Percentiles rank a stretch among this genome's conserved stretches.
phyloP scores from a whole-genome alignment of 192 early-diverging fungal genomes.

The Entomortierella beljakovae region DNA sequence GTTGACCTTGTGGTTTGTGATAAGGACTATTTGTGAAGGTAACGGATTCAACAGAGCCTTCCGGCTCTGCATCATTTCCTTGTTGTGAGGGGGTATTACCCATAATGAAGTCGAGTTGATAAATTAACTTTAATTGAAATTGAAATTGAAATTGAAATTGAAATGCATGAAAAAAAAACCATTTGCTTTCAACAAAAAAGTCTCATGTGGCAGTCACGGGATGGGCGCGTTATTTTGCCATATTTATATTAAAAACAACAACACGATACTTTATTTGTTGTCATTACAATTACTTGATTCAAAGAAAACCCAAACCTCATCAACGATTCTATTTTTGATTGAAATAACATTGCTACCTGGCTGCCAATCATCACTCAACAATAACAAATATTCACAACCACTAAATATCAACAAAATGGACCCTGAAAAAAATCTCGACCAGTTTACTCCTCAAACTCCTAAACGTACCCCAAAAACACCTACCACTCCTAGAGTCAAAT shows the following conservation, averaged over 20 bases:
- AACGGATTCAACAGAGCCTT: constrained; percentile 34
- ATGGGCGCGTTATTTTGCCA: neutral
- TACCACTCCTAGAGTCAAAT: neutral
- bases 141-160: too few relatives aligned
- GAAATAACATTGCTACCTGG: too few relatives aligned
- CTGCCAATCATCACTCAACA: too few relatives aligned
- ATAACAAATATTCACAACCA: constrained; percentile 1
- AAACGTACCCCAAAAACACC: constrained; percentile 17
- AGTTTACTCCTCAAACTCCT: neutral
- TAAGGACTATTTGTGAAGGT: constrained; percentile 46
- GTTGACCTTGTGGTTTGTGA: constrained; percentile 18
- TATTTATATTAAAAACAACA: neutral
- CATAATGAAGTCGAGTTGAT: constrained; percentile 16
- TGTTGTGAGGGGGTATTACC: constrained; percentile 45
- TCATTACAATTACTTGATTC: too few relatives aligned
- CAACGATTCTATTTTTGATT: too few relatives aligned
- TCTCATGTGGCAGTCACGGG: neutral
- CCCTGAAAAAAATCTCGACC: constrained; percentile 3
- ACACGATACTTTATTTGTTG: too few relatives aligned
- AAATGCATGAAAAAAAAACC: too few relatives aligned
- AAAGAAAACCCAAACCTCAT: too few relatives aligned
- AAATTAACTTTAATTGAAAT: too few relatives aligned
- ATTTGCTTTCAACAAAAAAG: too few relatives aligned
- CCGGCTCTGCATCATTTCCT: constrained; percentile 14
- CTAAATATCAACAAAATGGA: neutral